Evolutionary conservation across 257 asterid genomes (phyloP), one percentile per base, ranked within the genome.

Genomic region (Galeopsis tetrahit): DNA sequence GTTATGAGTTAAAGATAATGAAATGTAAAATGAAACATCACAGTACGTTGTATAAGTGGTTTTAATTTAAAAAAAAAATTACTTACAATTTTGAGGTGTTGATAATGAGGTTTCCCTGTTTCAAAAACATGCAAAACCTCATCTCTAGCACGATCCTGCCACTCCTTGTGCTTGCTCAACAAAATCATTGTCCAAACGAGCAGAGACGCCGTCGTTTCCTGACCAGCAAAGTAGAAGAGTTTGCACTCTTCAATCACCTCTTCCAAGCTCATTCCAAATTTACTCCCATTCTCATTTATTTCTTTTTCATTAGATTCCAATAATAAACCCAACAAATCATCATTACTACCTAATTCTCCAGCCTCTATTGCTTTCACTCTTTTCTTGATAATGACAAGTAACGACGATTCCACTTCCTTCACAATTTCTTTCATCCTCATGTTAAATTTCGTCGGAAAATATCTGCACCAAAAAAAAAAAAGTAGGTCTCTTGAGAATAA

Each of bases 201-300:
- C 75, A 82, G 66, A 5, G 63, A 21, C 1, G 84, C 63, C 0
- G 87, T 78, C 3, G 87, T 82, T 49, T 85, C 89, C n/a, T 85
- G 87, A 0, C 89, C 89, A 0, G 82, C 84, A 40, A 82, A 63
- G 79, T 82, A 85, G 69, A 82, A 85, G 28, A 82, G 70, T 46
- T 82, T 85, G 83, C 86, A 85, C 31, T 85, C 90, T 63, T 79
- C 85, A 2, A 85, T 72, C 5, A 85, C 83, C 8, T 80, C 87
- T 46, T 58, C 5, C 35, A 77, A 43, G 32, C 56, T 74, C 80
- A 85, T 68, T 0, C 83, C 86, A 0, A 2, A 76, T 44, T 80
- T 72, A 67, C 51, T 39, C 6, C 82, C 83, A 35, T 73, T 60
- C 21, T 66, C 49, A 17, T 80, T 32, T 3, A 82, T 80, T 69